phyloP scores from a whole-genome alignment of 345 rosid species.

The Raphanus sativus region DNA sequence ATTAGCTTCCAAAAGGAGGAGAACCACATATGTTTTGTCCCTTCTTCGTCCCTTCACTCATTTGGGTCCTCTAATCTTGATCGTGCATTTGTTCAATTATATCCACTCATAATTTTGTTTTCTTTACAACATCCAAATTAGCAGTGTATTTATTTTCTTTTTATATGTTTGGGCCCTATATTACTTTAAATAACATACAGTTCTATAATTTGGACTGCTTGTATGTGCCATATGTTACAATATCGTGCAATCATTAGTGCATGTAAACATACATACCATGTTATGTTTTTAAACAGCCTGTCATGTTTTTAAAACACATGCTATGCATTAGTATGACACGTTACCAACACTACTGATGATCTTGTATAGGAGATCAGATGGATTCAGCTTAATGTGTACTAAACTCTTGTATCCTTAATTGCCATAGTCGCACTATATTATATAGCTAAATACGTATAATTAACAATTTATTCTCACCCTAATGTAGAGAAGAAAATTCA shows the following conservation, averaged over 20 bases:
- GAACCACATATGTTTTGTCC: constrained; percentile 7
- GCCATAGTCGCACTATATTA: not conserved
- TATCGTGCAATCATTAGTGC: not conserved
- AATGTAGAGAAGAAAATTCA: not conserved
- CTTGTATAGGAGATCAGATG: not conserved
- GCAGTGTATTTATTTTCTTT: not conserved
- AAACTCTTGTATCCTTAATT: not conserved
- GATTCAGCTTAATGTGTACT: not conserved
- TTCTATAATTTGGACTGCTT: not conserved
- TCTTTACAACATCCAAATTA: not conserved
- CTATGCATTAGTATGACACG: not conserved
- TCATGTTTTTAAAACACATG: not conserved
- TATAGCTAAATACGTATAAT: not conserved
- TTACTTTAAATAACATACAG: not conserved
- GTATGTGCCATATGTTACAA: not conserved
- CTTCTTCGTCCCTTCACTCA: constrained; percentile 22
- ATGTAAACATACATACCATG: not conserved
- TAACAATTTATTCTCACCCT: not conserved
- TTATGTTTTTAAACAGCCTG: too few relatives aligned
- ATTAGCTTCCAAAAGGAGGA: constrained; percentile 6
- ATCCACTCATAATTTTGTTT: not conserved
- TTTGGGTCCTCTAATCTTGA: constrained; percentile 12
- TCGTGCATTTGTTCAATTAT: not conserved
- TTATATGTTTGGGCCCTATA: not conserved
- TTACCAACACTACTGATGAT: not conserved